Percentiles rank a stretch among this genome's conserved stretches.
These are phyloP conservation scores for Ophiostoma tasmaniense DNA, from an alignment of 2,329 filamentous ascomycete genomes.

Conservation along the genomic window DNA sequence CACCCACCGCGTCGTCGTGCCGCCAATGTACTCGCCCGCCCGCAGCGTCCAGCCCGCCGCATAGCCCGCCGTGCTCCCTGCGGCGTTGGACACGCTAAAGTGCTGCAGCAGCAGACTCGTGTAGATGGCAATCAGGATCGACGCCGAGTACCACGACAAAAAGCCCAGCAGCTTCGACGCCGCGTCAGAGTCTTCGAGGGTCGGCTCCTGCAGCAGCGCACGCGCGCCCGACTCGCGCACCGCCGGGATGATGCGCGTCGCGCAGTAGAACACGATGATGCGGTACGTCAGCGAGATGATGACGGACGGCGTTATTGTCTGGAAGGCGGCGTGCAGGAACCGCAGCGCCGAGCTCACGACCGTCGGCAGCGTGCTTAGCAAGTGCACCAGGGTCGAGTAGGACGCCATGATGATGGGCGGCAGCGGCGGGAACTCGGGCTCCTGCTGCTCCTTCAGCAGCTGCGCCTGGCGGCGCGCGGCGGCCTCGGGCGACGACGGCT, in stretches of 20 bases:
- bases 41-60: slow-evolving; percentile 68
- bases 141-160: slow-evolving; percentile 88
- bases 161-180: slow-evolving; percentile 73
- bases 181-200: slow-evolving; percentile 75
- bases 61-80: slow-evolving; percentile 47
- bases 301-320: slow-evolving; percentile 90
- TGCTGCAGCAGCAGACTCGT: slow-evolving; percentile 93
- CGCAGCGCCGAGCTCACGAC: slow-evolving; percentile 76
- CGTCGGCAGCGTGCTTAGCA: slow-evolving; percentile 72
- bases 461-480: slow-evolving; percentile 46
- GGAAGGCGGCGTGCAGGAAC: slow-evolving; percentile 83
- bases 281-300: slow-evolving; percentile 92
- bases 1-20: slow-evolving; percentile 87
- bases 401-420: slow-evolving; percentile 98
- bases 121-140: slow-evolving; percentile 90
- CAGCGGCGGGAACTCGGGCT: slow-evolving; percentile 90
- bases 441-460: slow-evolving; percentile 32
- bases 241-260: slow-evolving; percentile 90
- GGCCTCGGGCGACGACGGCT: slow-evolving; percentile 52
- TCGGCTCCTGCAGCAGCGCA: slow-evolving; percentile 75
- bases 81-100: slow-evolving; percentile 64
- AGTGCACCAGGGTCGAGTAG: slow-evolving; percentile 81
- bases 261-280: slow-evolving; percentile 89
- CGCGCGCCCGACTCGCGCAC: slow-evolving; percentile 78
- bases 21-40: slow-evolving; percentile 64